Evolutionary conservation across 805 yeast species (phyloP).

Genomic region (Wickerhamiella kurtzmanii): DNA sequence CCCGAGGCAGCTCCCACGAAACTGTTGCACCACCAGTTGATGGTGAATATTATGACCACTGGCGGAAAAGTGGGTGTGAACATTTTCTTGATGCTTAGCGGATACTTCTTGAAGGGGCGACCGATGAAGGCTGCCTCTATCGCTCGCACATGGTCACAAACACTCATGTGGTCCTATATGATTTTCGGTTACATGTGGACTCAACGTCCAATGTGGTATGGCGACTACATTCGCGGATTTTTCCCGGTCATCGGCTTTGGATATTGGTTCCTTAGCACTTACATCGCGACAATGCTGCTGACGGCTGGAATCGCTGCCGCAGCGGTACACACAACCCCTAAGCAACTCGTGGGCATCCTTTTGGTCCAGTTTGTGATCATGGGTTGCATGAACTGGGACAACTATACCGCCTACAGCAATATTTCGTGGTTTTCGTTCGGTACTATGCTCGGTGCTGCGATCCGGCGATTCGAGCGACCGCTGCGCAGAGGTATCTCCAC

Average conservation of each 20-base stretch:
- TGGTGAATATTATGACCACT: slow-evolving; percentile 6
- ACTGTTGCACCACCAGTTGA: slow-evolving; percentile 3
- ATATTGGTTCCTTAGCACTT: slow-evolving; percentile 11
- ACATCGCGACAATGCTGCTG: slow-evolving; percentile 4
- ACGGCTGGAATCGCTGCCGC: slow-evolving; percentile 8
- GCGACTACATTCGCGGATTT: not conserved
- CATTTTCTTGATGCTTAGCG: slow-evolving; percentile 9
- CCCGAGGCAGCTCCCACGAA: slow-evolving; percentile 1
- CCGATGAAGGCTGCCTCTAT: slow-evolving; percentile 4
- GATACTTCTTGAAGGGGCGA: slow-evolving; percentile 9
- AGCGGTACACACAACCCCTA: slow-evolving; percentile 4
- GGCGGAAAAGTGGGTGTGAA: slow-evolving; percentile 11
- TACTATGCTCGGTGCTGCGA: slow-evolving; percentile 5
- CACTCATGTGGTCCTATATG: slow-evolving; percentile 8
- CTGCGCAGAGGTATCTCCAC: slow-evolving; percentile 4
- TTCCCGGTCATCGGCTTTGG: slow-evolving; percentile 5
- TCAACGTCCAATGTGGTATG: not conserved
- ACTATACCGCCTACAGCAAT: slow-evolving; percentile 5
- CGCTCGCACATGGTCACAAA: slow-evolving; percentile 11
- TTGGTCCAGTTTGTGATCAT: slow-evolving; percentile 3
- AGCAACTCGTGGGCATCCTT: slow-evolving; percentile 5
- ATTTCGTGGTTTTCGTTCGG: slow-evolving; percentile 8
- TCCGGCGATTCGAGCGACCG: slow-evolving; percentile 5
- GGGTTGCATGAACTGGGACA: slow-evolving; percentile 3
- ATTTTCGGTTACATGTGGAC: slow-evolving; percentile 1